Evolutionary conservation across 2,329 filamentous ascomycete genomes (phyloP).

Genomic region (Blastomyces parvus): DNA sequence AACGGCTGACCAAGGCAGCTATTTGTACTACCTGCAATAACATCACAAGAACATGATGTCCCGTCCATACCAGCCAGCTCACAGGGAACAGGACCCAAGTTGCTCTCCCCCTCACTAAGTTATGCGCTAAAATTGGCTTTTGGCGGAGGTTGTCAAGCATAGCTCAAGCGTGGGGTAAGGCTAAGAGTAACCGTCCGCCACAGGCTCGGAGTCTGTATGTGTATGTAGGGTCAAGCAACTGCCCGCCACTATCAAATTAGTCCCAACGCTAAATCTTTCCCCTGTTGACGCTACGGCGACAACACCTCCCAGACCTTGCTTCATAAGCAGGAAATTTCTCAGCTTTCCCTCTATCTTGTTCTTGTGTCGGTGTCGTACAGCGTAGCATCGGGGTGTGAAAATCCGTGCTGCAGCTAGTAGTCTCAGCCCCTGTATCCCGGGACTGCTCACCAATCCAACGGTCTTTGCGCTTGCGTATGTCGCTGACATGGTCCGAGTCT

Average conservation of each 20-base stretch:
- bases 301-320: background rate
- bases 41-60: background rate
- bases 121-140: background rate
- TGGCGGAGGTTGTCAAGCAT: background rate
- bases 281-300: background rate
- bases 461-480: background rate
- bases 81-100: background rate
- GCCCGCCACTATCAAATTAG: background rate
- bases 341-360: background rate
- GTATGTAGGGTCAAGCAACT: background rate
- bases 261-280: background rate
- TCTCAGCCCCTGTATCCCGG: background rate
- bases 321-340: background rate
- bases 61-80: background rate
- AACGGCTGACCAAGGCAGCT: background rate
- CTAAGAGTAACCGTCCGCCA: too few species aligned
- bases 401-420: background rate
- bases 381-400: background rate
- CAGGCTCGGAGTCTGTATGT: background rate
- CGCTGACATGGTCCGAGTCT: background rate
- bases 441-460: background rate
- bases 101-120: background rate
- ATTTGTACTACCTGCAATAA: background rate
- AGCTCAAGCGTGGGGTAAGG: background rate
- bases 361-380: constrained; percentile 3